These are phyloP conservation scores for Galeopsis tetrahit DNA, from an alignment of 257 asterid genomes.

Conservation along the genomic window DNA sequence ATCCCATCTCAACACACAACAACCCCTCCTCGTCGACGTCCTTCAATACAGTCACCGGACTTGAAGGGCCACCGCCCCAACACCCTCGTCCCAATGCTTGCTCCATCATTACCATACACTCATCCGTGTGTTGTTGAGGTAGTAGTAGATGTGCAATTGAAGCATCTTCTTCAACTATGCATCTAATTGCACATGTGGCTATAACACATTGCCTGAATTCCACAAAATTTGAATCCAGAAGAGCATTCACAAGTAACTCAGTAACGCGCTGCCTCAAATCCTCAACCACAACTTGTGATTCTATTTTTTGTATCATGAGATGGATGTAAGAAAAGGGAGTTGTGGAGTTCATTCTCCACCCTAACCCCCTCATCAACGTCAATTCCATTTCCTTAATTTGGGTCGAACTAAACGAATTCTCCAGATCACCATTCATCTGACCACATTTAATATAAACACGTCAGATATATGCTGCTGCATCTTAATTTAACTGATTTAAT, in stretches of 20 bases:
- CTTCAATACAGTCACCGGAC: conserved; percentile 73
- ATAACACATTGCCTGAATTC: conserved; percentile 59
- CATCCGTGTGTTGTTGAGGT: conserved; percentile 41
- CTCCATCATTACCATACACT: conserved; percentile 47
- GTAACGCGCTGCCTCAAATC: conserved; percentile 39
- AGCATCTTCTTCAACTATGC: conserved; percentile 31
- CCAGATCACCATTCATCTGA: conserved; percentile 57
- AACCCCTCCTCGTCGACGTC: conserved; percentile 24
- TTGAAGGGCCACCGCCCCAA: conserved; percentile 42
- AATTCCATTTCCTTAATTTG: conserved; percentile 65
- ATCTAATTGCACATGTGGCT: conserved; percentile 52
- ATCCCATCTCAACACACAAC: conserved; percentile 14
- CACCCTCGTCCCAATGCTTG: conserved; percentile 4
- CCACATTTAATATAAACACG: no score
- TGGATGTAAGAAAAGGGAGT: conserved; percentile 64
- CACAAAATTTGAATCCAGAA: conserved; percentile 55
- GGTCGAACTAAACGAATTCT: conserved; percentile 42
- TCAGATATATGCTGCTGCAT: no score
- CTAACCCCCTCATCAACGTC: conserved; percentile 49
- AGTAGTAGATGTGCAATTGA: conserved; percentile 35
- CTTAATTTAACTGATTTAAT: no score
- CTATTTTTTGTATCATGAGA: conserved; percentile 34
- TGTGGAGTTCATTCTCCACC: conserved; percentile 59
- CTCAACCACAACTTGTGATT: conserved; percentile 25
- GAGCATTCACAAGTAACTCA: conserved; percentile 46